phyloP scores from a whole-genome alignment of 352 stramenopile genomes.

The Pythium chondricola region DNA sequence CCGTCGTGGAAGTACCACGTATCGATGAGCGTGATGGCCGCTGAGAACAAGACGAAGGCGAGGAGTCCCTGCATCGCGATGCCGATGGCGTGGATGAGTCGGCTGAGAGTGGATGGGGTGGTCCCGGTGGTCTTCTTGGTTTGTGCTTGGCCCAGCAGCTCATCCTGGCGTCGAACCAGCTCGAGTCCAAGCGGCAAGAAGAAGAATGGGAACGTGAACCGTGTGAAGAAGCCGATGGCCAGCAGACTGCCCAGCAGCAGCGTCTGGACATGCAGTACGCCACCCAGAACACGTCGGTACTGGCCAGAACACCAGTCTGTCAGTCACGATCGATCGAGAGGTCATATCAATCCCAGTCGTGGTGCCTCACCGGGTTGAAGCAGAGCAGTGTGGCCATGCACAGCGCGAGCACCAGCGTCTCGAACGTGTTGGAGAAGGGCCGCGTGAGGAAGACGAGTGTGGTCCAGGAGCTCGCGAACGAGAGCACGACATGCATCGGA shows the following conservation, averaged over 20 bases:
- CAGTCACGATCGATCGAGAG: too few species aligned
- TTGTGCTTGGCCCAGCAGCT: constrained; percentile 16
- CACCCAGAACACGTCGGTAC: constrained; percentile 31
- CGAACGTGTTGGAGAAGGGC: constrained; percentile 77
- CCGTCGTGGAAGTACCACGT: constrained; percentile 49
- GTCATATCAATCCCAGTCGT: too few species aligned
- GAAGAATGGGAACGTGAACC: constrained; percentile 82
- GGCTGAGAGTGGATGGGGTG: background rate
- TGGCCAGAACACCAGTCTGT: too few species aligned
- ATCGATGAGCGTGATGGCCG: constrained; percentile 38
- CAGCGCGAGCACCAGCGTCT: constrained; percentile 57
- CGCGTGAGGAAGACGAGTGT: constrained; percentile 58
- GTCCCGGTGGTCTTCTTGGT: constrained; percentile 23
- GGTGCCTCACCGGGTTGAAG: constrained; percentile 34
- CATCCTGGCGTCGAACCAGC: constrained; percentile 52
- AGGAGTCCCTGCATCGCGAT: constrained; percentile 39
- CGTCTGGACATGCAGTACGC: constrained; percentile 39
- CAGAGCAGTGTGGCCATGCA: constrained; percentile 47
- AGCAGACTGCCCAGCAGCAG: constrained; percentile 56
- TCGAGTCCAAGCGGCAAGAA: constrained; percentile 69
- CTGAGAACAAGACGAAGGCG: constrained; percentile 31
- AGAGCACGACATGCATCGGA: constrained; percentile 24
- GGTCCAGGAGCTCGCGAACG: constrained; percentile 69
- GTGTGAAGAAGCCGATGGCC: constrained; percentile 65
- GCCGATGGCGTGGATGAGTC: constrained; percentile 19